Evolutionary conservation across 2,329 filamentous ascomycete genomes (phyloP), one percentile per base, ranked within the genome.

Genomic region (Emergomyces orientalis): DNA sequence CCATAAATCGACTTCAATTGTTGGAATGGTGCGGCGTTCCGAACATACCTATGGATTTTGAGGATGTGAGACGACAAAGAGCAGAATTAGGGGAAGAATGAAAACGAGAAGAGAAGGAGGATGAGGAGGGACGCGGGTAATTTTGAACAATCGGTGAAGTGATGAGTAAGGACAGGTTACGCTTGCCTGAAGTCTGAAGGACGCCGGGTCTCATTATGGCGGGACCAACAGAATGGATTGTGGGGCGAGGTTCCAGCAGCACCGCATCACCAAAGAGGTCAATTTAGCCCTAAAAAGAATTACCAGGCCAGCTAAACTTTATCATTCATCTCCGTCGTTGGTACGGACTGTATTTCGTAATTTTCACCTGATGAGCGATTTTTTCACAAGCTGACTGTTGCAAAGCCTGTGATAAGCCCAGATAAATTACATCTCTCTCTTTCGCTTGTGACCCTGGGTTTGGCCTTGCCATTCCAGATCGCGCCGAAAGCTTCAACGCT

Each of bases 91-190:
- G 52, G 7, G 49, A 27, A 37, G 19, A 59, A 39, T 41, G 27
- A 58, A 49, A 55, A 30, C 39, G 34, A 34, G 39, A 51, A 25
- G 30, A 39, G 56, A 27, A 6, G 37, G 30, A 34, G 17, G 17
- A 34, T 7, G 41, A 47, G 27, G 25, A 22, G 25, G 43, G 13
- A 47, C 3, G 30, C 19, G 34, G 7, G 34, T 78, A 80, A 27
- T 75, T 82, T 9, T 78, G 81, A 73, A 59, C 74, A 76, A 58
- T 70, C 77, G 0, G 76, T 75, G 49, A 78, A 34, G 27, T 39
- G 39, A 59, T 25, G 80, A 82, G 64, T 75, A 78, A 0, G 68
- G 73, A 71, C 5, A 32, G 27, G 60, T 27, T 27, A 51, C 9
- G 17, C 22, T 22, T 22, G 7, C 52, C 32, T 27, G 32, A 56